Evolutionary conservation across 768 basidiomycete species (phyloP).

Genomic region (Suillus plorans): DNA sequence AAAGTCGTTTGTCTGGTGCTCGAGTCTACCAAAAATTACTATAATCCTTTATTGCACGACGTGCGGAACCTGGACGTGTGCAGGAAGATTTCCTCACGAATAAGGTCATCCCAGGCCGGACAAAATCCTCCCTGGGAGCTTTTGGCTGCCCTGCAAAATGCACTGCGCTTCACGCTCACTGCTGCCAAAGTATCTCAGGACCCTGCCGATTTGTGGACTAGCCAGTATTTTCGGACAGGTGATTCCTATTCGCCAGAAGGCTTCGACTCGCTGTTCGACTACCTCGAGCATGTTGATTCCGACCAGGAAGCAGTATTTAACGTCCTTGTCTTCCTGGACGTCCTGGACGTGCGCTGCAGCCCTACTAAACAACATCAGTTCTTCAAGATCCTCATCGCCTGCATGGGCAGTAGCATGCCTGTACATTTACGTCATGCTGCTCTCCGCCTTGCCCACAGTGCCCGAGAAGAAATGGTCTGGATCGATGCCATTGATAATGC

Average conservation of each 20-base stretch:
- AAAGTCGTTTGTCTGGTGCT: not conserved
- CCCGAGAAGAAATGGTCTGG: not conserved
- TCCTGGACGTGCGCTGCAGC: not conserved
- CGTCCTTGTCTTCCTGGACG: not conserved
- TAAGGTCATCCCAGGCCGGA: not conserved
- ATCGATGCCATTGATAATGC: not conserved
- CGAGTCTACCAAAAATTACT: not conserved
- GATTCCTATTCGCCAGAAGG: not conserved
- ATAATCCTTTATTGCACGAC: fast-evolving
- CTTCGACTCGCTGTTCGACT: not conserved
- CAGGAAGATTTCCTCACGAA: not conserved
- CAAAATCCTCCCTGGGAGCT: not conserved
- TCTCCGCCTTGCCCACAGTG: not conserved
- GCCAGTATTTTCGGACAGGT: not conserved
- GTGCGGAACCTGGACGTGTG: not conserved
- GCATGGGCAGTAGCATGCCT: not conserved
- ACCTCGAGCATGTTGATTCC: not conserved
- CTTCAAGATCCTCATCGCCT: not conserved
- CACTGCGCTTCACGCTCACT: not conserved
- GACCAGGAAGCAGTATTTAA: not conserved
- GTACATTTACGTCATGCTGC: not conserved
- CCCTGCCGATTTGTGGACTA: not conserved
- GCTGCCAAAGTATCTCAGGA: not conserved
- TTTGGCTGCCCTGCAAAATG: not conserved
- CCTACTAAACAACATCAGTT: not conserved